phyloP scores from a whole-genome alignment of 2,329 filamentous ascomycete genomes.

The Microsporum canis region DNA sequence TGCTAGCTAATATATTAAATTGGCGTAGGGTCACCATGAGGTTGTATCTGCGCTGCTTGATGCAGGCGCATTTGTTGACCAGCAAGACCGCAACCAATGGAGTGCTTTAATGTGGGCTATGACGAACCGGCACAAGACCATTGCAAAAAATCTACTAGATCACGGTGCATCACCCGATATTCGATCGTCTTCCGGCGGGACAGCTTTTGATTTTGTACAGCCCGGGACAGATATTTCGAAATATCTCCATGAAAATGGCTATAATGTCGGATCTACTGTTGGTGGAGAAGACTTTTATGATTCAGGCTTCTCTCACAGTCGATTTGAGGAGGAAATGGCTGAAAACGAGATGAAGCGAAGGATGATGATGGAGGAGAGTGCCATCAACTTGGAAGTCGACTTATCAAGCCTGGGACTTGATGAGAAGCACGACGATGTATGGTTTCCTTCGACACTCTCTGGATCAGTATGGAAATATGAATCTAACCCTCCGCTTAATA shows the following conservation, averaged over 20 bases:
- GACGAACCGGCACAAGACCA: slow-evolving; percentile 94
- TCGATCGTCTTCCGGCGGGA: slow-evolving; percentile 86
- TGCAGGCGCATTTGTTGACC: slow-evolving; percentile 78
- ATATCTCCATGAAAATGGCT: slow-evolving; percentile 89
- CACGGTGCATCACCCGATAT: slow-evolving; percentile 91
- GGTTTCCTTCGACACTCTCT: slow-evolving; percentile 16
- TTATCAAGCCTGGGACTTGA: slow-evolving; percentile 91
- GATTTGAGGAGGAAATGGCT: slow-evolving; percentile 93
- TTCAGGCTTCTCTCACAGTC: slow-evolving; percentile 79
- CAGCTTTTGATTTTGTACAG: slow-evolving; percentile 88
- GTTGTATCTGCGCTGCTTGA: slow-evolving; percentile 76
- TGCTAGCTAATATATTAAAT: slow-evolving; percentile 4
- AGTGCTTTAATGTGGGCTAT: slow-evolving; percentile 99
- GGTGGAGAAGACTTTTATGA: slow-evolving; percentile 81
- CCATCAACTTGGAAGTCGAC: slow-evolving; percentile 91
- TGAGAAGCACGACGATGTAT: slow-evolving; percentile 82
- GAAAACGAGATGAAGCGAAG: slow-evolving; percentile 90
- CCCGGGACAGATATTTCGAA: slow-evolving; percentile 94
- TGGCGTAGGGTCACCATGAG: slow-evolving; percentile 63
- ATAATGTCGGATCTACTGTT: slow-evolving; percentile 42
- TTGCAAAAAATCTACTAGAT: slow-evolving; percentile 84
- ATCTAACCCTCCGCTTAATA: slow-evolving; percentile 6
- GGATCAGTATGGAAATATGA: neutral
- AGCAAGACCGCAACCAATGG: slow-evolving; percentile 93
- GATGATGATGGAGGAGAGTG: slow-evolving; percentile 97